Evolutionary conservation across 148 eudicot species (phyloP), one percentile per base, ranked within the genome.

Genomic region (Diospyros lotus): DNA sequence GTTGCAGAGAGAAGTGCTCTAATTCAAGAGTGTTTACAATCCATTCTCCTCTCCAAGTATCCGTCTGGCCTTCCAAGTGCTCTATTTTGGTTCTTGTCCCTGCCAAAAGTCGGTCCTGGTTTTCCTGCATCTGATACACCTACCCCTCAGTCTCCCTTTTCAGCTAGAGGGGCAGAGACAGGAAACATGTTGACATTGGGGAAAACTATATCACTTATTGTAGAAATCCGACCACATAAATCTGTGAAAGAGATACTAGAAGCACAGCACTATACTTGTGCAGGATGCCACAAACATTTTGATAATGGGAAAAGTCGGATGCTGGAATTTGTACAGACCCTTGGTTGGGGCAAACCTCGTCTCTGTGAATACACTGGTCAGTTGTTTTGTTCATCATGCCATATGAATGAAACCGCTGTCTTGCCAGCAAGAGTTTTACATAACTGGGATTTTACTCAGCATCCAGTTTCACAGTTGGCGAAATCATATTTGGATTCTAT

Each of bases 271-370:
- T 87, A 88, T 84, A 85, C 82, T 64, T 95, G 98, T 91, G 91
- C 97, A 38, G 98, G 96, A 66, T 95, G 98, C 85, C 93, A 81
- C 81, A 89, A 69, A 66, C 81, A 88, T 80, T 89, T 95, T 83
- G 96, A 89, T 78, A 83, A 87, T 71, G 96, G 94, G 40, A 92
- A 82, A 83, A 92, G 94, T 43, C 89, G 87, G 53, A 79, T 95
- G 81, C 76, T 68, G 78, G 98, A 87, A 76, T 76, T 92, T 80
- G 94, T 74, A 40, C 89, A 84, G 76, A 89, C 91, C 64, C 78
- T 95, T 77, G 97, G 98, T 56, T 89, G 97, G 96, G 98, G 97
- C 7, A 92, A 87, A 68, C 98, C 97, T 60, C 97, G 98, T 62
- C 81, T 86, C 62, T 95, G 98, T 89, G 97, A 92, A 80, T 95